Base-by-base conservation (phyloP, 2,329 filamentous ascomycete species). In the Xylaria sp. region DNA sequence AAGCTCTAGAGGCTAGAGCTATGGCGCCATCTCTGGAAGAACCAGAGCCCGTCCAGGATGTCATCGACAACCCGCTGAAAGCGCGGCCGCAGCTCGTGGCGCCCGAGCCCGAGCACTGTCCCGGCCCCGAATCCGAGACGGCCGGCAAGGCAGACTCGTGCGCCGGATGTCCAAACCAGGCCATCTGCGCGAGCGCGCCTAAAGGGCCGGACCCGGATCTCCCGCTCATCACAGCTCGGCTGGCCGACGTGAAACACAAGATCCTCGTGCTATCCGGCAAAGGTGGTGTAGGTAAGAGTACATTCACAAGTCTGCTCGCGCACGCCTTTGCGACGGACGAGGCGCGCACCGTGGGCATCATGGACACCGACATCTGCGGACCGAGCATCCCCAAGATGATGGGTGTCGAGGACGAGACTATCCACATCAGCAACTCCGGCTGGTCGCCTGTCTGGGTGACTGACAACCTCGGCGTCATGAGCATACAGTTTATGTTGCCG, bases 341-440 rank as follows among this genome's bases (percentile, higher is more conserved):
- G 0, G 89, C 91, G 55, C 91, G 85, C 66, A 93, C 89, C 0
- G 93, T 99, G 34, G 96, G 95, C 23, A 91, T 99, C 75, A 98
- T 98, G 94, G 96, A 99, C 81, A 97, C 96, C 7, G 96, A 99
- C 81, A 97, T 99, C 71, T 98, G 94, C 82, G 96, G 96, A 0
- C 96, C 96, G 0, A 94, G 90, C 72, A 98, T 99, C 76, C 96
- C 96, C 23, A 98, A 98, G 84, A 98, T 99, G 95, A 94, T 99
- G 91, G 96, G 96, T 41, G 95, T 98, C 0, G 94, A 98, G 81
- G 84, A 89, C 32, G 95, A 99, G 82, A 97, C 92, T 0, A 96
- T 99, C 62, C 96, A 99, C 80, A 90, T 97, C 63, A 96, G 91
- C 78, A 91, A 89, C 63, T 89, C 91, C 0, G 96, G 96, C 1